phyloP scores from a whole-genome alignment of 805 yeast species.

The Cyberlindnera mycetangii region DNA sequence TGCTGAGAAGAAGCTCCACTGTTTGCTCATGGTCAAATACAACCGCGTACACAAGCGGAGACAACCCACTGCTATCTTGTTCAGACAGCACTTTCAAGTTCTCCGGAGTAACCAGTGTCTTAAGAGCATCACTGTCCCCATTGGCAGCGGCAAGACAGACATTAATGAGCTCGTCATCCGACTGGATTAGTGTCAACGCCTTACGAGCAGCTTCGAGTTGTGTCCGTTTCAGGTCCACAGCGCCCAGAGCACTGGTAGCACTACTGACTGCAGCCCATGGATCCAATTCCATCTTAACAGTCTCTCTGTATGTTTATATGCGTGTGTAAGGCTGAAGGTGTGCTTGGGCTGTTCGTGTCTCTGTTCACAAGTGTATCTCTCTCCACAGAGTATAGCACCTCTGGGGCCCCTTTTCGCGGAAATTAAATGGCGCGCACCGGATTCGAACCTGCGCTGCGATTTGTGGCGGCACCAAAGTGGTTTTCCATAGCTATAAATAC shows the following conservation, averaged over 20 bases:
- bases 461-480: no score
- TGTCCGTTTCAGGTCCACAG: slow-evolving; percentile 12
- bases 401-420: neutral
- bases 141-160: slow-evolving; percentile 38
- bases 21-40: slow-evolving; percentile 48
- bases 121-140: slow-evolving; percentile 30
- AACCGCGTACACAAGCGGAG: slow-evolving; percentile 51
- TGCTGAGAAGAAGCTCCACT: slow-evolving; percentile 35
- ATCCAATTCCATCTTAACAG: slow-evolving; percentile 13
- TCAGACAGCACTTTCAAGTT: slow-evolving; percentile 27
- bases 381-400: no score
- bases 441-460: neutral
- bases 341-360: neutral
- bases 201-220: slow-evolving; percentile 21
- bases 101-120: slow-evolving; percentile 26
- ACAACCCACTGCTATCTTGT: slow-evolving; percentile 40
- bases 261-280: slow-evolving; percentile 14
- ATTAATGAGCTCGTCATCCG: slow-evolving; percentile 25
- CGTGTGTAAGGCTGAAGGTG: neutral
- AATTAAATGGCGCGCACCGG: neutral
- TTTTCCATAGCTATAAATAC: no score
- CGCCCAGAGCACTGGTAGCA: neutral
- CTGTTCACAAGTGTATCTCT: no score
- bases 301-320: neutral
- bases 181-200: slow-evolving; percentile 15